A percentile compares a stretch with the other conserved stretches of the same genome.
These are phyloP conservation scores for Circinella umbellata DNA, from an alignment of 371 early-diverging fungal species.

Conservation along the genomic window DNA sequence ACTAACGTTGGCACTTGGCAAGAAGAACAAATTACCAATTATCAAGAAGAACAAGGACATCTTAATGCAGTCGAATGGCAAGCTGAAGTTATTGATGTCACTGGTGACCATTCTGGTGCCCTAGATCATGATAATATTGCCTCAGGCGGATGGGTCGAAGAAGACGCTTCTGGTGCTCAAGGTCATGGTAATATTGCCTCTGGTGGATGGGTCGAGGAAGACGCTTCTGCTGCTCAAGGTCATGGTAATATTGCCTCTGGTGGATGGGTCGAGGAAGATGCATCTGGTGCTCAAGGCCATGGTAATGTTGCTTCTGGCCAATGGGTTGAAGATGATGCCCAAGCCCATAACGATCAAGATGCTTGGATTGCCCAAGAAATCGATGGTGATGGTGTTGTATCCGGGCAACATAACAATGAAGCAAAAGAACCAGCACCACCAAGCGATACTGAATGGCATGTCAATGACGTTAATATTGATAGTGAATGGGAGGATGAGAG, in stretches of 20 bases:
- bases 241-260: constrained; percentile 8
- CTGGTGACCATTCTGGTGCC: background rate
- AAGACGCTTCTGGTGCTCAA: background rate
- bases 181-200: background rate
- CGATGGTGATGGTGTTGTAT: constrained; percentile 2
- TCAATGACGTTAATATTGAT: background rate
- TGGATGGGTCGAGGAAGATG: constrained; percentile 7
- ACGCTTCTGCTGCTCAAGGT: background rate
- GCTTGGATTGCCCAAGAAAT: constrained; percentile 25
- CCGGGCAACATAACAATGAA: background rate
- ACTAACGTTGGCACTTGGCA: background rate
- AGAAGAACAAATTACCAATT: constrained; percentile 4
- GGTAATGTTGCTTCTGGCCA: constrained; percentile 14
- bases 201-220: constrained; percentile 7
- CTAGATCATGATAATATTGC: background rate
- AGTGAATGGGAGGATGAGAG: constrained; percentile 6
- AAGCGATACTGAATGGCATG: background rate
- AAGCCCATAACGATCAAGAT: constrained; percentile 18
- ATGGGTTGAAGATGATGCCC: background rate
- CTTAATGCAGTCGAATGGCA: constrained; percentile 11
- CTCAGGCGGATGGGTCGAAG: constrained; percentile 11
- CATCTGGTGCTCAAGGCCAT: background rate
- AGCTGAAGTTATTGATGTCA: constrained; percentile 5
- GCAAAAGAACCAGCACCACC: background rate
- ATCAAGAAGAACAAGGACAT: background rate